Base-by-base conservation (phyloP, 2,329 filamentous ascomycete genomes). In the Phialophora macrospora region DNA sequence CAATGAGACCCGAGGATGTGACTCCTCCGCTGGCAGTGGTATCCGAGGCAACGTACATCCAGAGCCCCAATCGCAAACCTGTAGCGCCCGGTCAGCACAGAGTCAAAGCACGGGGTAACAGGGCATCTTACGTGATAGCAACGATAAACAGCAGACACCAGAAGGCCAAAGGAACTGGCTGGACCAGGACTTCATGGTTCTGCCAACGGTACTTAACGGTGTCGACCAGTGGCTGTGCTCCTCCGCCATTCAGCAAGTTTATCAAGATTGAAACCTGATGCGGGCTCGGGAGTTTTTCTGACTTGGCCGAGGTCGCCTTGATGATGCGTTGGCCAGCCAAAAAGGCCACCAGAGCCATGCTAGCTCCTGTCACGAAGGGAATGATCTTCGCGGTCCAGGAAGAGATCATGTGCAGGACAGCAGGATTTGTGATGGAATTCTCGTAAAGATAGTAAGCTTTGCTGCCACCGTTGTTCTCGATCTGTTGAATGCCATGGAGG, bases 281-380 rank as follows among this genome's bases (percentile, higher is more conserved):
- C 28, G 65, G 65, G 32, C 56, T 61, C 14, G 62, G 62, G 22
- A 67, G 34, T 17, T 55, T 56, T 44, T 59, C 51, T 28, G 62
- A 61, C 41, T 67, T 54, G 38, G 24, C 51, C 20, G 32, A 60
- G 11, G 68, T 68, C 9, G 62, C 62, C 24, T 66, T 51, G 41
- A 70, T 62, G 41, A 69, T 69, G 44, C 60, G 68, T 49, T 60
- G 64, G 30, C 62, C 67, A 1, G 67, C 67, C 30, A 69, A 68
- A 30, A 69, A 69, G n/a, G 62, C 65, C 4, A 69, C 60, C 22
- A 69, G 54, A 48, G 68, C 61, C 68, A 70, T 70, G 14, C 57
- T 60, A 8, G 57, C 62, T 17, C 66, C 58, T 20, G 67, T 67
- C 30, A 70, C 58, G 41, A 67, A 70, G 1, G 68, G 68, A 14